Evolutionary conservation across 2,329 filamentous ascomycete species (phyloP), one percentile per base, ranked within the genome.

Genomic region (Phoma sp.): DNA sequence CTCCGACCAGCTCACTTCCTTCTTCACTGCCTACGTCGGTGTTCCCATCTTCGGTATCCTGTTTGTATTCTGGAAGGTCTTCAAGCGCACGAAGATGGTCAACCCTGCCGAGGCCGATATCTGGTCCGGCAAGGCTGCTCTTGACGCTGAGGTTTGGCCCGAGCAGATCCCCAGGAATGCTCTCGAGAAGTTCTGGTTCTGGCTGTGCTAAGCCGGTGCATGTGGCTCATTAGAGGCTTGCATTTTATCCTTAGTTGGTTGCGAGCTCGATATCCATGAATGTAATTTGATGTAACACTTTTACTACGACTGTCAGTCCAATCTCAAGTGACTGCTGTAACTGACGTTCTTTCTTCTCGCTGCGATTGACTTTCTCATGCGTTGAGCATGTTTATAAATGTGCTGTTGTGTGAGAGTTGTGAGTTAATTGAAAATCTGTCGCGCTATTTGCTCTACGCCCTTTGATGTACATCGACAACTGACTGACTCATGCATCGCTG

Each of bases 61-160:
- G 7, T 91, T 83, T 62, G 57, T 81, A 11, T 80, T 84, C 38
- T 91, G 87, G 84, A 91, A 91, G 71, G 71, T 87, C 29, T 75
- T 83, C 66, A 89, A 88, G 68, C 82, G 84, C 60, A 88, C 87
- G 0, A 83, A 82, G 48, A 61, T 74, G 26, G 74, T 80, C 55
- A 74, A 74, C 47, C 63, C 74, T 17, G 66, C 60, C 0, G 73
- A 78, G 53, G 76, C 75, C 5, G 79, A 81, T 55, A 77, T 81
- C 33, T 78, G 74, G 71, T 76, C 70, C 21, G 79, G 78, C 7
- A 81, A 81, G 69, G 76, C 76, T 23, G 76, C 75, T 23, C 60
- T 81, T 32, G 79, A 81, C 66, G 78, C 74, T 6, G 75, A 78
- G 56, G 63, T 74, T 11, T 81, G 77, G 78, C 74, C 72, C 0